Evolutionary conservation across 768 basidiomycete genomes (phyloP).

Genomic region (Macrocybe gigantea): DNA sequence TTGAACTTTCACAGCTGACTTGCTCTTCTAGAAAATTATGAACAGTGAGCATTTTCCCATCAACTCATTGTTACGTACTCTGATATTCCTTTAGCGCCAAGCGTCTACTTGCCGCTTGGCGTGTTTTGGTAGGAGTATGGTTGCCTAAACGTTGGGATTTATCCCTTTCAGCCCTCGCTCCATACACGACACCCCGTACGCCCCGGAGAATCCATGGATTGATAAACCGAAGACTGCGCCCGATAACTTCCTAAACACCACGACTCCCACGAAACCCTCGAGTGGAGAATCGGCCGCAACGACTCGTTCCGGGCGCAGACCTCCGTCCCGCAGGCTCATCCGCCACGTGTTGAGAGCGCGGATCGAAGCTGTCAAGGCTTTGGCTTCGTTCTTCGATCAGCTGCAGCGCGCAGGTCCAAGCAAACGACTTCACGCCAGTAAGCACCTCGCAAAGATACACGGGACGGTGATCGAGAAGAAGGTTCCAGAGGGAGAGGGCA

Average conservation of each 20-base stretch:
- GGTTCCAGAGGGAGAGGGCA: conserved; percentile 18
- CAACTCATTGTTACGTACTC: conserved; percentile 4
- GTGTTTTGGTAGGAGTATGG: conserved; percentile 95
- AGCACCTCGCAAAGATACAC: conserved; percentile 42
- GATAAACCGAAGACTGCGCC: conserved; percentile 33
- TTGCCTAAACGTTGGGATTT: conserved; percentile 80
- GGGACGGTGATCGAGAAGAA: conserved; percentile 34
- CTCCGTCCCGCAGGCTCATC: conserved; percentile 79
- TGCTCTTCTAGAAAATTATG: conserved; percentile 55
- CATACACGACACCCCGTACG: conserved; percentile 59
- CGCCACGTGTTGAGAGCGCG: conserved; percentile 86
- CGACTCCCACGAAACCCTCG: conserved; percentile 10
- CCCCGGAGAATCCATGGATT: conserved; percentile 75
- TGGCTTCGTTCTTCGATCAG: conserved; percentile 67
- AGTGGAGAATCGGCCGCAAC: conserved; percentile 38
- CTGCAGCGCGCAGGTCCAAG: conserved; percentile 36
- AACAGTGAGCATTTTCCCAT: conserved; percentile 47
- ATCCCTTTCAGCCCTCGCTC: conserved; percentile 63
- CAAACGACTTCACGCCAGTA: conserved; percentile 38
- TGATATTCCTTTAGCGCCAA: conserved; percentile 57
- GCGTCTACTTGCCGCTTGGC: conserved; percentile 90
- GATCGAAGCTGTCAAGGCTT: conserved; percentile 72
- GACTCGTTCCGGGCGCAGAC: conserved; percentile 33
- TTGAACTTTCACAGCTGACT: conserved; percentile 9
- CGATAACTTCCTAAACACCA: conserved; percentile 15